Base-by-base conservation (phyloP, 2,329 filamentous ascomycete genomes). In the Penicillium sclerotiorum region DNA sequence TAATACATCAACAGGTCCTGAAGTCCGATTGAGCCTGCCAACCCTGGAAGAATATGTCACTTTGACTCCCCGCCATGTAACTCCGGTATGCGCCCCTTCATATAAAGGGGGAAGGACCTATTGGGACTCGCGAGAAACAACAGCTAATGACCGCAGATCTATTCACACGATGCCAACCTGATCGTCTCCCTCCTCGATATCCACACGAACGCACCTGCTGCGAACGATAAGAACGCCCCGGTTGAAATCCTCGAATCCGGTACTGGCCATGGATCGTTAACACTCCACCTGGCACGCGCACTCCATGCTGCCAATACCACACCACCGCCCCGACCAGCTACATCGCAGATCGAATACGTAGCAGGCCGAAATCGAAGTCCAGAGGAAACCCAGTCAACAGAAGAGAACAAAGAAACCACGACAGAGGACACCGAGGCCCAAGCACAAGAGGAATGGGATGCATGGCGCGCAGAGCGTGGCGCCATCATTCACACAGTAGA, bases 181-280 rank as follows among this genome's bases (percentile, higher is more conserved):
- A 92, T 94, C 45, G 85, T 90, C 30, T 87, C 84, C 1, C 76
- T 92, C 20, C 79, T 95, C 18, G 89, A 94, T 66, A 77, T 94
- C 37, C 85, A 93, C 65, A 80, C 84, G 23, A 65, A 74, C 2
- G 66, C 70, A 5, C 67, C 72, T 11, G 59, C 69, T 12, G 57
- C 61, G 5, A 62, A 63, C 8, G 63, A 65, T 6, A 55, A 59
- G 13, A 55, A 59, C 30, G 69, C 75, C 8, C 81, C 79, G 0
- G 68, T 92, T 11, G 87, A 93, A 64, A 88, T 94, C 37, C 84
- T 94, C 45, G 90, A 94, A 70, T 89, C 89, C 39, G 89, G 90
- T 13, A 94, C 89, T 3, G 90, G 89, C n/a, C 88, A 92, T 76
- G 90, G 89, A 50, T 85, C 86, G 27, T 71, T 94, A 50, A 93